Evolutionary conservation across 2,329 filamentous ascomycete species (phyloP).

Genomic region (Cordyceps militaris): DNA sequence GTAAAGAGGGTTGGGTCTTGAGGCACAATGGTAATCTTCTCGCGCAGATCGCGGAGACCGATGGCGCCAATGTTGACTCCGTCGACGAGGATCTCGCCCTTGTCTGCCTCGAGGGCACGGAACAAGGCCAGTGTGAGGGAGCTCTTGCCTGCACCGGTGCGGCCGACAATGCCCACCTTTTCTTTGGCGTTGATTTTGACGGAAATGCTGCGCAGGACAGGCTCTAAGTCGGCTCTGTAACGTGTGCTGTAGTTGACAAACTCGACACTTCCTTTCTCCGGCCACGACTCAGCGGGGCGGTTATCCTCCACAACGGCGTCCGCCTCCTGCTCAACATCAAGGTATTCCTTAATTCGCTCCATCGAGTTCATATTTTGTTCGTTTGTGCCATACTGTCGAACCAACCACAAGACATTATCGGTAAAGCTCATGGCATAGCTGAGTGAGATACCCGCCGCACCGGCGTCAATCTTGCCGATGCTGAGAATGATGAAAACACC

Average conservation of each 20-base stretch:
- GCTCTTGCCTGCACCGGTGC: constrained; percentile 94
- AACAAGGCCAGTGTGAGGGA: constrained; percentile 90
- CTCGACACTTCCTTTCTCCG: constrained; percentile 74
- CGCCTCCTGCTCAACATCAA: constrained; percentile 93
- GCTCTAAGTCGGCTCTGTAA: constrained; percentile 80
- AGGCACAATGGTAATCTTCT: constrained; percentile 94
- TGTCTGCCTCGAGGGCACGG: constrained; percentile 84
- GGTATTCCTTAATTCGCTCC: constrained; percentile 93
- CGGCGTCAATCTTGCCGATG: constrained; percentile 77
- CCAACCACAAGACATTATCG: constrained; percentile 94
- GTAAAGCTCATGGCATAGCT: constrained; percentile 96
- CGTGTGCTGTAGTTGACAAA: constrained; percentile 85
- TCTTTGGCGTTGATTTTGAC: constrained; percentile 82
- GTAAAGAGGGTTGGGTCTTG: constrained; percentile 94
- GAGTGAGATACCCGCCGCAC: constrained; percentile 85
- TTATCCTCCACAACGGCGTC: constrained; percentile 68
- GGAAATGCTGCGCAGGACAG: constrained; percentile 73
- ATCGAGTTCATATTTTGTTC: constrained; percentile 99
- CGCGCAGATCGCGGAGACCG: constrained; percentile 85
- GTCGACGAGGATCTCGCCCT: constrained; percentile 84
- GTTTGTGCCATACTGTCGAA: constrained; percentile 86
- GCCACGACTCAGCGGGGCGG: constrained; percentile 75
- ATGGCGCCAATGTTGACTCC: constrained; percentile 84
- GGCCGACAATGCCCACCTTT: constrained; percentile 92
- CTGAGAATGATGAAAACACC: constrained; percentile 84